phyloP scores from a whole-genome alignment of 371 early-diverging fungal genomes.

The Mucor racemosus region DNA sequence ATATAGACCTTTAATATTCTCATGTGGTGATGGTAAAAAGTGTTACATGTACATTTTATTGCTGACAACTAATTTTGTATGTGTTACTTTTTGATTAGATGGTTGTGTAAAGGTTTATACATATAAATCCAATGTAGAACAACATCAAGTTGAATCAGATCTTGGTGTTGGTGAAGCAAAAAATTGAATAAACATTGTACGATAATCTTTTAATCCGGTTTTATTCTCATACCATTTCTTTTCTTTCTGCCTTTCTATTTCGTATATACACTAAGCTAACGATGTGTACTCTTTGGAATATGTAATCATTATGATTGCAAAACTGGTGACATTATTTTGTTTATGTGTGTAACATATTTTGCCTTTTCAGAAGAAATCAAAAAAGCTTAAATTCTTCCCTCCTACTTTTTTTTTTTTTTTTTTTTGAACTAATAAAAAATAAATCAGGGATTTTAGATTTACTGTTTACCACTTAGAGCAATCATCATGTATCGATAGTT shows the following conservation, averaged over 20 bases:
- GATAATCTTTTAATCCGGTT: too few species aligned
- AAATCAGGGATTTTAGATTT: not conserved
- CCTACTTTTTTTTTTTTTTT: too few species aligned
- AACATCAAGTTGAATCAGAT: not conserved
- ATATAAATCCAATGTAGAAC: conserved; percentile 21
- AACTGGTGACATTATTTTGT: not conserved
- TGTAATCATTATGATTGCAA: not conserved
- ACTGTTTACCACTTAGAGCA: not conserved
- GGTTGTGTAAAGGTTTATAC: conserved; percentile 49
- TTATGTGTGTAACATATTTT: not conserved
- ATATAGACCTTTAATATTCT: conserved; percentile 74
- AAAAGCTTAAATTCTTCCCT: too few species aligned
- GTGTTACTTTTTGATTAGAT: conserved; percentile 22
- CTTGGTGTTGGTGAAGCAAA: too few species aligned
- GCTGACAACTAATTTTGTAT: too few species aligned
- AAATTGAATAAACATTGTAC: not conserved
- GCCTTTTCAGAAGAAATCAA: not conserved
- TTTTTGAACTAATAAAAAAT: too few species aligned
- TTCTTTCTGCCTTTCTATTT: not conserved
- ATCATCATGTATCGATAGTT: not conserved
- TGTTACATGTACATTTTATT: not conserved
- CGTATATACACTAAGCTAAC: not conserved
- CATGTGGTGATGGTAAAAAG: conserved; percentile 80
- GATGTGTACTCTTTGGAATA: not conserved
- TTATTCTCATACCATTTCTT: not conserved